Conservation (phyloP, 768 basidiomycete species). For the Termitomyces heimii region DNA sequence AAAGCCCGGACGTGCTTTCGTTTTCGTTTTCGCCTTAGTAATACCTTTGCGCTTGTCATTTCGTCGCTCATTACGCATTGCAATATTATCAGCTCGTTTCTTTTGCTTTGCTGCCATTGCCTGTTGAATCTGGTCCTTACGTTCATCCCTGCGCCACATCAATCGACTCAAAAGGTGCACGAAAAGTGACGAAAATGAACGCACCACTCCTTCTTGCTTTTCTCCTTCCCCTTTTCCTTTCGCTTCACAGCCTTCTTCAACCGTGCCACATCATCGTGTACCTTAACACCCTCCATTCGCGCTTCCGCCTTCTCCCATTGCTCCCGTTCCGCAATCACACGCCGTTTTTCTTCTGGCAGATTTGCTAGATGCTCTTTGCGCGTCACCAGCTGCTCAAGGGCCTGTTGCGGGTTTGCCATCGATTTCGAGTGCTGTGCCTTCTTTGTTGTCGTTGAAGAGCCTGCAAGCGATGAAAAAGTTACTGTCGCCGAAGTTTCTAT, state of each 20-base stretch:
- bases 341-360: constrained; percentile 80
- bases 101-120: constrained; percentile 84
- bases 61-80: constrained; percentile 73
- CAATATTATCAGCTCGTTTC: constrained; percentile 89
- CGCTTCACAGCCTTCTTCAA: constrained; percentile 93
- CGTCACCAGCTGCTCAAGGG: constrained; percentile 71
- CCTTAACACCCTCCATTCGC: constrained; percentile 84
- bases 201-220: constrained; percentile 84
- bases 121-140: constrained; percentile 70
- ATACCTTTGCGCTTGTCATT: constrained; percentile 59
- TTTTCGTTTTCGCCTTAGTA: constrained; percentile 47
- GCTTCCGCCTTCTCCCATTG: constrained; percentile 90
- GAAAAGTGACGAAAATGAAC: constrained; percentile 2
- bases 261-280: constrained; percentile 77
- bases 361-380: constrained; percentile 73
- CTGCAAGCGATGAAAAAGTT: constrained; percentile 59
- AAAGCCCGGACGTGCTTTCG: constrained; percentile 77
- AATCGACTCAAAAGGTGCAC: neutral
- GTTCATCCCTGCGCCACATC: constrained; percentile 59
- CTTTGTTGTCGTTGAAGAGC: constrained; percentile 38
- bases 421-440: constrained; percentile 55
- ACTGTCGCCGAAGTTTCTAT: constrained; percentile 48
- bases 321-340: constrained; percentile 72
- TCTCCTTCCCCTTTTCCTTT: constrained; percentile 84
- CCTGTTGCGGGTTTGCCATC: constrained; percentile 78